Conservation (phyloP, 805 yeast species). For the Saccharomycopsis javanensis region DNA sequence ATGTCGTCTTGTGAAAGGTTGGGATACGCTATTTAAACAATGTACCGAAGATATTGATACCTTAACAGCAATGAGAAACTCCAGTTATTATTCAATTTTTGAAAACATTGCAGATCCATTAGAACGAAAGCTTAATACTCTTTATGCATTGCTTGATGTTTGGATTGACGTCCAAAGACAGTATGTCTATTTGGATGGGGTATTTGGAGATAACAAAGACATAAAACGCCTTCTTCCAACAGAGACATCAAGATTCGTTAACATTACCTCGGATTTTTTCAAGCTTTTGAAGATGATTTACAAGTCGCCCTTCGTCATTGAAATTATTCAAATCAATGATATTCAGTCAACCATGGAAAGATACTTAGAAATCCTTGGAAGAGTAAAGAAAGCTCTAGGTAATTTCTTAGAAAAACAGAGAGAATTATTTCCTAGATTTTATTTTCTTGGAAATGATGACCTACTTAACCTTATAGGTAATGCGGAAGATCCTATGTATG, state of each 20-base stretch:
- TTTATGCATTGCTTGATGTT: constrained; percentile 44
- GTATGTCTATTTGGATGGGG: constrained; percentile 80
- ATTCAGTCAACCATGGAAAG: constrained; percentile 39
- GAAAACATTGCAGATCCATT: constrained; percentile 46
- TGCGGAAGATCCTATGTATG: constrained; percentile 33
- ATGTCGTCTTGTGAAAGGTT: constrained; percentile 50
- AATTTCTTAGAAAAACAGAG: constrained; percentile 79
- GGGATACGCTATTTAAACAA: constrained; percentile 53
- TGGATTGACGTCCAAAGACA: constrained; percentile 86
- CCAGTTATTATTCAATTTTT: constrained; percentile 50
- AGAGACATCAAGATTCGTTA: constrained; percentile 59
- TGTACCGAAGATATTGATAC: constrained; percentile 53
- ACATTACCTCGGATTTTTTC: constrained; percentile 53
- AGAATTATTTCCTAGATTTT: constrained; percentile 67
- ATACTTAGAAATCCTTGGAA: constrained; percentile 43
- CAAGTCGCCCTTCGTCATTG: constrained; percentile 43
- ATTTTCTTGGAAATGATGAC: constrained; percentile 87
- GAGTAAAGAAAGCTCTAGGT: constrained; percentile 54
- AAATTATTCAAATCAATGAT: constrained; percentile 42
- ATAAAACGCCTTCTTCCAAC: constrained; percentile 54
- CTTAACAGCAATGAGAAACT: constrained; percentile 59
- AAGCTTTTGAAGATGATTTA: constrained; percentile 39
- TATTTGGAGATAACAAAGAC: constrained; percentile 52
- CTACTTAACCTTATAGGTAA: constrained; percentile 74
- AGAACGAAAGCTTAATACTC: constrained; percentile 43